Evolutionary conservation across 148 eudicot genomes (phyloP).

Genomic region (Rhododendron griersonianum): DNA sequence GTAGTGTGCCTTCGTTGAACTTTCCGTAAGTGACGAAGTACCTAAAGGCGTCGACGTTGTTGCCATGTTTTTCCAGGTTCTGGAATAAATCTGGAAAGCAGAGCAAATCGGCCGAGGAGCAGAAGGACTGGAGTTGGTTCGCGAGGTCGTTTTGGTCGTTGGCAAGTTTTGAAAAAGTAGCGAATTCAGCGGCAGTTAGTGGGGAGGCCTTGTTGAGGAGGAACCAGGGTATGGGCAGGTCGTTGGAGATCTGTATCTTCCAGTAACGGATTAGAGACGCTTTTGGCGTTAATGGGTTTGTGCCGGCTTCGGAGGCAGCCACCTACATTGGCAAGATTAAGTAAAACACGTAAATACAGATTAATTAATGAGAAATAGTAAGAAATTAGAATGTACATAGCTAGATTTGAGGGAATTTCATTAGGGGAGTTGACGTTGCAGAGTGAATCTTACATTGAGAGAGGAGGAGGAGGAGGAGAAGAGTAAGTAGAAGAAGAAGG

Average conservation of each 20-base stretch:
- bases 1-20: too few relatives aligned
- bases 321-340: conserved; percentile 17
- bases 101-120: too few relatives aligned
- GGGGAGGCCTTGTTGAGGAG: too few relatives aligned
- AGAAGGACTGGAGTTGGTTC: too few relatives aligned
- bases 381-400: not conserved
- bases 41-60: too few relatives aligned
- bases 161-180: conserved; percentile 39
- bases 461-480: not conserved
- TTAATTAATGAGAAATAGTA: too few relatives aligned
- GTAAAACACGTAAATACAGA: not conserved
- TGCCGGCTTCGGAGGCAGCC: not conserved
- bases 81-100: too few relatives aligned
- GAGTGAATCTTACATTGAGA: not conserved
- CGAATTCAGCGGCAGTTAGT: conserved; percentile 30
- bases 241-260: conserved; percentile 51
- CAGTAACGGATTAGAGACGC: conserved; percentile 45
- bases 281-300: conserved; percentile 34
- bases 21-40: too few relatives aligned
- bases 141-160: too few relatives aligned
- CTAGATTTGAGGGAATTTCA: not conserved
- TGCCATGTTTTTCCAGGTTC: too few relatives aligned
- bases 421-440: not conserved
- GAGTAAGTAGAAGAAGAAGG: not conserved
- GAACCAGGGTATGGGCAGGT: not conserved